phyloP scores from a whole-genome alignment of 2,329 filamentous ascomycete genomes.

The Chaetomium globosum region DNA sequence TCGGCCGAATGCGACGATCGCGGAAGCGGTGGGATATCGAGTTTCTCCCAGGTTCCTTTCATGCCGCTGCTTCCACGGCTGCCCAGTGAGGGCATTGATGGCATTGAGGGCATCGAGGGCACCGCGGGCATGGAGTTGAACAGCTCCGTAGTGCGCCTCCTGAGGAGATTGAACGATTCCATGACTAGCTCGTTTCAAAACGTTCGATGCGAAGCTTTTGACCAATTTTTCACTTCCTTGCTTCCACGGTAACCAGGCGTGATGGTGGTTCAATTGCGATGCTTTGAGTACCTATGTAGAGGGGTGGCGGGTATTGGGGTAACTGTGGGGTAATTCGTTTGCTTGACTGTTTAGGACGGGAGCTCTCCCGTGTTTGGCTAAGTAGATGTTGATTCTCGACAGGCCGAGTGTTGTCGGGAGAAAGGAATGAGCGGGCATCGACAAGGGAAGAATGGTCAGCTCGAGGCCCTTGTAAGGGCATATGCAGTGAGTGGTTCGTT shows the following conservation, averaged over 20 bases:
- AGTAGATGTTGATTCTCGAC: background rate
- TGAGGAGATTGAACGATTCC: constrained; percentile 58
- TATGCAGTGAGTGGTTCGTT: background rate
- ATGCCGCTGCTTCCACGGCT: constrained; percentile 42
- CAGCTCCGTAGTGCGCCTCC: constrained; percentile 59
- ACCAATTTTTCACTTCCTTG: background rate
- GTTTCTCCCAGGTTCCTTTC: constrained; percentile 63
- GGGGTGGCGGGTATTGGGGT: no score
- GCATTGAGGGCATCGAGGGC: constrained; percentile 7
- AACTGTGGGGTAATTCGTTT: background rate
- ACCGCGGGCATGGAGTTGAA: constrained; percentile 43
- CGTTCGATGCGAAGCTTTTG: background rate
- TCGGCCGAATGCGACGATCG: constrained; percentile 76
- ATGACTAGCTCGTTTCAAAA: constrained; percentile 39
- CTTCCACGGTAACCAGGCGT: no score
- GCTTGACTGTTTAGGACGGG: background rate
- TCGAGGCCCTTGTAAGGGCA: background rate
- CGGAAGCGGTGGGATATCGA: constrained; percentile 59
- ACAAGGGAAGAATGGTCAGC: background rate
- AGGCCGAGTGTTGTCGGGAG: background rate
- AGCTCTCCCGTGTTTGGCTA: background rate
- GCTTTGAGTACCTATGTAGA: background rate
- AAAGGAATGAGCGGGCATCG: background rate
- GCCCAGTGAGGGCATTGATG: constrained; percentile 40
- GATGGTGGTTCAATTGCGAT: background rate